Evolutionary conservation across 257 asterid genomes (phyloP).

Genomic region (Primulina tabacum): DNA sequence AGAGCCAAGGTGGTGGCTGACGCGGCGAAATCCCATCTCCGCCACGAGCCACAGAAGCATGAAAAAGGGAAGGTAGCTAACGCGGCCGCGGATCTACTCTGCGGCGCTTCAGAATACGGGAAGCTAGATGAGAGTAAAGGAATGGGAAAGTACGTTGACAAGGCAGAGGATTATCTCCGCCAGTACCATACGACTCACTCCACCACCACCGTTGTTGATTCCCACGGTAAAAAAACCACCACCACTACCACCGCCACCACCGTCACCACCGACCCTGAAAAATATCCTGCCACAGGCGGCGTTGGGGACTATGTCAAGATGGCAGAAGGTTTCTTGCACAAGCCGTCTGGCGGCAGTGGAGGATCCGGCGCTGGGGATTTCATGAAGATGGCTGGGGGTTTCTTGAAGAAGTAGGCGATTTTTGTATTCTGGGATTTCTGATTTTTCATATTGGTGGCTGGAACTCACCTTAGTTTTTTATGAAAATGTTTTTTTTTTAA

Average conservation of each 20-base stretch:
- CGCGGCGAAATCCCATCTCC: conserved; percentile 42
- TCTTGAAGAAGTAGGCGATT: conserved; percentile 19
- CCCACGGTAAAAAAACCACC: conserved; percentile 14
- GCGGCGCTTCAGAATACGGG: conserved; percentile 51
- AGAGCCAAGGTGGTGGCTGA: conserved; percentile 58
- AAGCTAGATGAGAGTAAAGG: conserved; percentile 43
- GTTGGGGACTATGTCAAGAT: conserved; percentile 29
- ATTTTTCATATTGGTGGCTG: not conserved
- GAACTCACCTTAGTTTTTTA: not conserved
- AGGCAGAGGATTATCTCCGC: conserved; percentile 56
- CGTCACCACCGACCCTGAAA: conserved; percentile 16
- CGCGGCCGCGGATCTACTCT: conserved; percentile 53
- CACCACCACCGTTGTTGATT: conserved; percentile 18
- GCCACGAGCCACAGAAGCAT: conserved; percentile 36
- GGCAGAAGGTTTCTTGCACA: conserved; percentile 30
- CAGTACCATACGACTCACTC: conserved; percentile 34
- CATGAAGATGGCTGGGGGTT: conserved; percentile 42
- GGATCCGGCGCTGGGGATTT: conserved; percentile 24
- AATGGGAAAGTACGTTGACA: conserved; percentile 41
- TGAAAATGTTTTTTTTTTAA: no score
- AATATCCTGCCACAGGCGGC: conserved; percentile 20
- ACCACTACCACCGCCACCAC: conserved; percentile 5
- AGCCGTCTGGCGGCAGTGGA: conserved; percentile 19
- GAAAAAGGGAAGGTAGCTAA: conserved; percentile 45
- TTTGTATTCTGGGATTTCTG: not conserved